Base-by-base conservation (phyloP, 345 rosid species). In the thale cress (Arabidopsis thaliana) region DNA sequence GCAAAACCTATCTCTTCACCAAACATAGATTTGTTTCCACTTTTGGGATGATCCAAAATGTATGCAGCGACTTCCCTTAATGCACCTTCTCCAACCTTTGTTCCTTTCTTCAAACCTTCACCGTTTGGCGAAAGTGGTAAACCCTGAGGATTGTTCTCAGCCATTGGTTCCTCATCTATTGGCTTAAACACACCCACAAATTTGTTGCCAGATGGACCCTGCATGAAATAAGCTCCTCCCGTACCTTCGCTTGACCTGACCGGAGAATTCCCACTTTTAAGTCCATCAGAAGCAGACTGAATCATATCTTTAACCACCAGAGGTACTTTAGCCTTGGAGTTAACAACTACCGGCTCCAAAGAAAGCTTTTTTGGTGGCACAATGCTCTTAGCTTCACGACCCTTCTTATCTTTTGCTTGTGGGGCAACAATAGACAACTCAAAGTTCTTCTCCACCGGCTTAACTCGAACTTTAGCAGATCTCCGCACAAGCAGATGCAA, bases 211-310 rank as follows among this genome's bases (percentile, higher is more conserved):
- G 85, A 81, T 23, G 82, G 67, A 71, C 84, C 85, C 71, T 82
- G 93, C 98, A 93, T 93, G 76, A 93, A 85, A 80, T 93, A 93
- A 69, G 89, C 91, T 74, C 98, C 98, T 68, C 98, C 96, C 2
- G 89, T 85, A 2, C 98, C 98, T 81, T 93, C 98, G 23, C 83
- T 74, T 9, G 93, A 88, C 64, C 75, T 80, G 50, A 88, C 79
- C 0, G 98, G 98, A 65, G 73, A 34, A 42, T 84, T 84, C 36
- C 93, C 93, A 9, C 74, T 82, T 71, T 69, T 83, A 37, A 93
- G 50, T 14, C 98, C 98, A 55, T 85, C 78, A 22, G 78, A 65
- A 52, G 94, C 87, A 61, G 88, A 81, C 24, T 71, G 46, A 32
- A 93, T 63, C 81, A 93, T 83, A 65, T 85, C 85, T 48, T 65